Conservation (phyloP, 306 rosid genomes). For the Oxytropis ochrocephala region DNA sequence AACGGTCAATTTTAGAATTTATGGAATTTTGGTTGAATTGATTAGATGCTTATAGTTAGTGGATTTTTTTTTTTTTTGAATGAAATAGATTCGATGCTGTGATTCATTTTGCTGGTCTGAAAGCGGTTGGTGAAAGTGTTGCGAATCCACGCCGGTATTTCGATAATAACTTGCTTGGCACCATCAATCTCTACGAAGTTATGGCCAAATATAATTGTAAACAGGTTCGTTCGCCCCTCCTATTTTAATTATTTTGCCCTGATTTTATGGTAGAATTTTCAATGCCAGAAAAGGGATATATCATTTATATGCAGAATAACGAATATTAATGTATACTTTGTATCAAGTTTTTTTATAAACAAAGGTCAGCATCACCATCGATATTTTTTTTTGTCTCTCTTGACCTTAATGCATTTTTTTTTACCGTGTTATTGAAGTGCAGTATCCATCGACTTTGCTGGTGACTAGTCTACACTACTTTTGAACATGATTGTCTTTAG, state of each 20-base stretch:
- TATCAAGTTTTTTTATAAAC: no score
- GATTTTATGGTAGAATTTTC: not conserved
- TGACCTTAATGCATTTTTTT: no score
- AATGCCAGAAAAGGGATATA: no score
- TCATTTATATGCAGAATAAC: not conserved
- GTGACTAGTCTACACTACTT: no score
- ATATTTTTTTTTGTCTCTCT: no score
- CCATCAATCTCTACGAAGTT: slow-evolving; percentile 73
- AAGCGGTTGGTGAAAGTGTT: slow-evolving; percentile 91
- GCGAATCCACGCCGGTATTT: slow-evolving; percentile 64
- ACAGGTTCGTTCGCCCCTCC: slow-evolving; percentile 50
- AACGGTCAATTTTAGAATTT: no score
- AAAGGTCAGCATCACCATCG: no score
- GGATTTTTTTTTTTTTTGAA: no score
- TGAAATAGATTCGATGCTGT: slow-evolving; percentile 79
- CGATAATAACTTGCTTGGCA: slow-evolving; percentile 67
- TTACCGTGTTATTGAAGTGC: no score
- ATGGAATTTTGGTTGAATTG: not conserved
- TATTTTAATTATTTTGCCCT: not conserved
- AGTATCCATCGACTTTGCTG: no score
- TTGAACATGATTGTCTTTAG: no score
- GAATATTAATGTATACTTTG: not conserved
- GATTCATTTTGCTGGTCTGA: slow-evolving; percentile 83
- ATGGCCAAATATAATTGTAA: slow-evolving; percentile 78
- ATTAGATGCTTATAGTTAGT: not conserved